Percentiles rank a stretch among this genome's conserved stretches.
Evolutionary conservation across 129 eudicot species (phyloP).

Genomic region (Rutidosis leptorrhynchoides): DNA sequence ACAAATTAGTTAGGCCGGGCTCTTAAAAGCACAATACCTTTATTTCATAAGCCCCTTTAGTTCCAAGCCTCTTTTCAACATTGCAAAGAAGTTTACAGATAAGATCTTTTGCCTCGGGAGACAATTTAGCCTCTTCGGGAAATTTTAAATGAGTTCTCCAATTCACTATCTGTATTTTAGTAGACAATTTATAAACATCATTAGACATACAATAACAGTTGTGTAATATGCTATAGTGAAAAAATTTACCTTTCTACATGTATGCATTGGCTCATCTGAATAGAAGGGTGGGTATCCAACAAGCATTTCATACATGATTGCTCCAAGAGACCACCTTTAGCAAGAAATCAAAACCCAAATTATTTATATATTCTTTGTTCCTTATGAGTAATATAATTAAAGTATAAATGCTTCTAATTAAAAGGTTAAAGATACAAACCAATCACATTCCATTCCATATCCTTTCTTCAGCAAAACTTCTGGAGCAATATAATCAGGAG

Average conservation of each 20-base stretch:
- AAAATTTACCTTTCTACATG: constrained; percentile 83
- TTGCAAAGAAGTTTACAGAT: constrained; percentile 90
- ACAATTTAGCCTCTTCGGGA: constrained; percentile 94
- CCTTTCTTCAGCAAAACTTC: constrained; percentile 96
- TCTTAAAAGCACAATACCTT: constrained; percentile 50
- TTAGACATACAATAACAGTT: background rate
- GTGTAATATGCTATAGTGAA: constrained; percentile 12
- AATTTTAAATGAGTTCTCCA: constrained; percentile 97
- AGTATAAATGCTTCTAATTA: background rate
- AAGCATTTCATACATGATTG: constrained; percentile 99
- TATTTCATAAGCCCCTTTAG: constrained; percentile 93
- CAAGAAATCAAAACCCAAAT: constrained; percentile 16
- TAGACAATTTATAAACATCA: background rate
- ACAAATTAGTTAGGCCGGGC: background rate
- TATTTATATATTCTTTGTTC: background rate
- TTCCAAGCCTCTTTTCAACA: constrained; percentile 93
- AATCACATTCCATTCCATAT: constrained; percentile 98
- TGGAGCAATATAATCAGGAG: constrained; percentile 99
- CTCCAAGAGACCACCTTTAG: constrained; percentile 98
- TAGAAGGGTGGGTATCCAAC: constrained; percentile 98
- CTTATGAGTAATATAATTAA: no score
- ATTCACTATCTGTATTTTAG: constrained; percentile 98
- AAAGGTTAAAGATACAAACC: constrained; percentile 54
- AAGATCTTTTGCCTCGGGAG: constrained; percentile 93
- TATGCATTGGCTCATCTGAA: constrained; percentile 98